Evolutionary conservation across 768 basidiomycete genomes (phyloP), one percentile per base, ranked within the genome.

Genomic region (Fomitopsis serialis): DNA sequence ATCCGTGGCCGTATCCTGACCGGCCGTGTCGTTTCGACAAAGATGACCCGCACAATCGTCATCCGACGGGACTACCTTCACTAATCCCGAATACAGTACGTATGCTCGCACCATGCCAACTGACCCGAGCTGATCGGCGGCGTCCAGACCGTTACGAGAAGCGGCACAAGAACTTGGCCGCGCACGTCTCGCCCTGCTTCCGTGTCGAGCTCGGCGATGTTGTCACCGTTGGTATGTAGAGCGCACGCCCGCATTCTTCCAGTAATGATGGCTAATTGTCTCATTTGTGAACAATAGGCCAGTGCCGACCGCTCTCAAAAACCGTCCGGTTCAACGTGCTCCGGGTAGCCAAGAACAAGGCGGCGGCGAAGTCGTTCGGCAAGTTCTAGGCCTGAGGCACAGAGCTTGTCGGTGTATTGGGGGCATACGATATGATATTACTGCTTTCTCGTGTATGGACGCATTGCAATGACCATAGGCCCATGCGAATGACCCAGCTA

Each of bases 241-340:
- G 42, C 19, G 29, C 36, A 13, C 3, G 22, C 24, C 21, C 53
- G 13, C 36, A 15, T 45, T 32, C 46, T 34, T 24, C 7, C 6
- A 35, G 19, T 42, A 36, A 32, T 37, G 40, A 15, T 45, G 47
- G 11, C 15, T 8, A 23, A 22, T 17, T 10, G 13, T 21, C 36
- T 25, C 11, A 48, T 53, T 63, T 45, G n/a, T 59, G 13, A 24
- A 42, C 17, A 25, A 43, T 63, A 93, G 93, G 94, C 34, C 97
- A 99, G 84, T 99, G 97, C 80, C 89, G 97, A 70, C 97, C 97
- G 63, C 75, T 98, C 66, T 98, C 97, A 57, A 99, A 99, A 77
- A 98, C 96, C 32, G 92, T 98, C 66, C 91, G 97, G 48, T 99
- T 99, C 87, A 99, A 99, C 75, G 97, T 99, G 54, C 74, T 98